phyloP scores from a whole-genome alignment of 257 asterid species.

The Coffea eugenioides region DNA sequence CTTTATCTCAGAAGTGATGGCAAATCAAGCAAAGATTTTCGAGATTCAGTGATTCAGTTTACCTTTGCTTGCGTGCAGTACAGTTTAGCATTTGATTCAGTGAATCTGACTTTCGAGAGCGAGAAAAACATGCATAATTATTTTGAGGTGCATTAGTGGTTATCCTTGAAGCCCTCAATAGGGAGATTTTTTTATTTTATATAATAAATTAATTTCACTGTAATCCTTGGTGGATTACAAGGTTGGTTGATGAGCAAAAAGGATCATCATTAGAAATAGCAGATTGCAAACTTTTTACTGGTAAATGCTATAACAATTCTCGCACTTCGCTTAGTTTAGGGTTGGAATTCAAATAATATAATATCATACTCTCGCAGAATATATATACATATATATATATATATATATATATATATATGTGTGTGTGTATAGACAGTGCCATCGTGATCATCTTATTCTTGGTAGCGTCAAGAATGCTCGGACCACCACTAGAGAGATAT shows the following conservation, averaged over 20 bases:
- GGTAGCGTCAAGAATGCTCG: neutral
- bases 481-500: neutral
- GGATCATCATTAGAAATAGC: neutral
- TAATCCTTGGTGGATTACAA: neutral
- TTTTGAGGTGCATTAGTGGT: neutral
- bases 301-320: neutral
- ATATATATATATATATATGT: neutral
- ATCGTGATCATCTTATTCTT: neutral
- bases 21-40: neutral
- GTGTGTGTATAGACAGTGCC: neutral
- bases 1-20: neutral
- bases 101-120: neutral
- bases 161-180: neutral
- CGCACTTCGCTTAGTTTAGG: neutral
- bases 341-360: neutral
- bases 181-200: no score
- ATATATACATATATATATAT: neutral
- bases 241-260: neutral
- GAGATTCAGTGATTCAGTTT: neutral
- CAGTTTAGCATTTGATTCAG: neutral
- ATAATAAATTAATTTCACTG: no score
- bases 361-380: neutral
- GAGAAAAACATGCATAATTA: constrained; percentile 6
- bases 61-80: no score
- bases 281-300: neutral